phyloP scores from a whole-genome alignment of 805 yeast species.

The Barnettozyma sp. region DNA sequence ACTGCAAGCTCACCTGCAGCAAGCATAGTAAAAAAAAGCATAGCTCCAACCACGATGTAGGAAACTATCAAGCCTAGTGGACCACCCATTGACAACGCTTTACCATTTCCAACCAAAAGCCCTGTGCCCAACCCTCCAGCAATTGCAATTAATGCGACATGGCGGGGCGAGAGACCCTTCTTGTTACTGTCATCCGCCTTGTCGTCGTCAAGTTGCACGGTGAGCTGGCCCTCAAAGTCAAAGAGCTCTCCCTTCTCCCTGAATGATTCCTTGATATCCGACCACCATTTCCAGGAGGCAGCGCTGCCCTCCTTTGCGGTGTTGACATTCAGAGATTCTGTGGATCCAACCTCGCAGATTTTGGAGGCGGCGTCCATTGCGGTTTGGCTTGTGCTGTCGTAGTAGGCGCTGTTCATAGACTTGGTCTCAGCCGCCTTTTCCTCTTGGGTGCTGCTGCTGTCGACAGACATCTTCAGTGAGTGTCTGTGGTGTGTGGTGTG shows the following conservation, averaged over 20 bases:
- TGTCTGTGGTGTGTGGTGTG: no score
- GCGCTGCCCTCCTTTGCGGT: no score
- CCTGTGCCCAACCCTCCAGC: conserved; percentile 79
- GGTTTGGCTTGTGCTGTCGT: background rate
- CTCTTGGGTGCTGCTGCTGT: no score
- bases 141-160: conserved; percentile 49
- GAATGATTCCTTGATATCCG: conserved; percentile 25
- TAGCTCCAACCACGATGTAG: conserved; percentile 51
- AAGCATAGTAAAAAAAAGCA: conserved; percentile 52
- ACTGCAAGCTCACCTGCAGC: conserved; percentile 51
- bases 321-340: no score
- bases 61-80: conserved; percentile 58
- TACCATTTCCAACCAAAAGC: conserved; percentile 62
- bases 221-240: conserved; percentile 8
- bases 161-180: conserved; percentile 13
- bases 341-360: conserved; percentile 1
- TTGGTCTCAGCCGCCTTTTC: no score
- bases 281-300: conserved; percentile 2
- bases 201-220: no score
- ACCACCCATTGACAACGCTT: conserved; percentile 51
- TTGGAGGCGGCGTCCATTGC: background rate
- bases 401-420: no score
- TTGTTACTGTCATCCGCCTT: conserved; percentile 2
- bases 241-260: conserved; percentile 7
- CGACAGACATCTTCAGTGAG: no score